A percentile compares a stretch with the other conserved stretches of the same genome.
These are phyloP conservation scores for Prunus davidiana DNA, from an alignment of 306 rosid genomes.

Conservation along the genomic window DNA sequence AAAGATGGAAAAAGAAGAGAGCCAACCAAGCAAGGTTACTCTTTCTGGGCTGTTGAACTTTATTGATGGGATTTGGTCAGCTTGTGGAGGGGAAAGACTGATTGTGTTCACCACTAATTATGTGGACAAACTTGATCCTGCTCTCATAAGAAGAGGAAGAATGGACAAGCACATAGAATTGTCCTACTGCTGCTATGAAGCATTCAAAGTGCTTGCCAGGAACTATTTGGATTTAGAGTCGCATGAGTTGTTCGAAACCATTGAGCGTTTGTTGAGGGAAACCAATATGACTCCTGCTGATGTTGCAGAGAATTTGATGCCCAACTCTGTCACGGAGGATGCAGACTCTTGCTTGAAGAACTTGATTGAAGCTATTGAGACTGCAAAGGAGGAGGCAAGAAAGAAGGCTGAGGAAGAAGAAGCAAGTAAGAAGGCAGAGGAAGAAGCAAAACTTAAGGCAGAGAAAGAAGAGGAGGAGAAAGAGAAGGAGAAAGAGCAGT, in stretches of 20 bases:
- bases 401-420: constrained; percentile 36
- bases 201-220: constrained; percentile 58
- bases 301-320: constrained; percentile 72
- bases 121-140: constrained; percentile 64
- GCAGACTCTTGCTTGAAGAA: constrained; percentile 36
- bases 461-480: neutral
- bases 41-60: constrained; percentile 62
- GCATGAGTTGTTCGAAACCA: constrained; percentile 31
- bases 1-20: constrained; percentile 25
- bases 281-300: constrained; percentile 58
- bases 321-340: constrained; percentile 41
- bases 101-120: constrained; percentile 63
- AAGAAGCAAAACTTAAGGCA: neutral
- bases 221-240: constrained; percentile 56
- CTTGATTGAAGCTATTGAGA: constrained; percentile 49
- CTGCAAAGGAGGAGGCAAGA: constrained; percentile 33
- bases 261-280: constrained; percentile 37
- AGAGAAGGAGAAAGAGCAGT: neutral
- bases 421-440: constrained; percentile 11
- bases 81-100: constrained; percentile 66
- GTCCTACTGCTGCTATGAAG: constrained; percentile 59
- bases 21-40: constrained; percentile 43
- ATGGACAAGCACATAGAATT: constrained; percentile 76
- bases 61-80: constrained; percentile 80
- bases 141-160: constrained; percentile 57